A percentile compares a stretch with the other conserved stretches of the same genome.
phyloP scores from a whole-genome alignment of 208 protist genomes.

The Lotmaria passim region DNA sequence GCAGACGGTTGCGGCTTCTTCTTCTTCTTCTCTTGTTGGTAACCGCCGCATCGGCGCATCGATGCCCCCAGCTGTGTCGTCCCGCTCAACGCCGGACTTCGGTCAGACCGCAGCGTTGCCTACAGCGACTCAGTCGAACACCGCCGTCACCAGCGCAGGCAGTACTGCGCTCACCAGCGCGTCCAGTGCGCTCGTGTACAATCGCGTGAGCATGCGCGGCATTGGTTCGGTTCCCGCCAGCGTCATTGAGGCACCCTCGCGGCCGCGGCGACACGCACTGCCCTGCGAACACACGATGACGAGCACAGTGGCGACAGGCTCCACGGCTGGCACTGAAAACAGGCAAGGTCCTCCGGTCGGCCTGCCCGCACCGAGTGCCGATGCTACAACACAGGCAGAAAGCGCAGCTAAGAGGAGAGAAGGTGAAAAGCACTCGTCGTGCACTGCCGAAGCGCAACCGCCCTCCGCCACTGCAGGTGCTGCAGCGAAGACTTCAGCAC shows the following conservation, averaged over 20 bases:
- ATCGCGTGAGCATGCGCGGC: constrained; percentile 25
- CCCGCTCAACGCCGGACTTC: too few relatives aligned
- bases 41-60: too few relatives aligned
- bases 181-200: constrained; percentile 20
- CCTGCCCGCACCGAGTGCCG: not conserved
- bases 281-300: constrained; percentile 23
- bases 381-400: not conserved
- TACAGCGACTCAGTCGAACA: not conserved
- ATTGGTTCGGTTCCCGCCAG: constrained; percentile 25
- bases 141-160: not conserved
- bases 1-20: too few relatives aligned
- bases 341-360: too few relatives aligned
- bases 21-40: too few relatives aligned
- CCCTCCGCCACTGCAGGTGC: not conserved
- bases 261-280: constrained; percentile 18
- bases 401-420: not conserved
- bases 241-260: constrained; percentile 24
- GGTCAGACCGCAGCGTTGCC: not conserved
- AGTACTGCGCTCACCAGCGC: not conserved
- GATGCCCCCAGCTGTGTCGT: too few relatives aligned
- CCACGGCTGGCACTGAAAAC: too few relatives aligned
- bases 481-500: not conserved
- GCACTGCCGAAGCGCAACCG: too few relatives aligned
- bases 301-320: not conserved
- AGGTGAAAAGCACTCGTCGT: not conserved